A percentile compares a stretch with the other conserved stretches of the same genome.
Conservation (phyloP, 2,329 filamentous ascomycete genomes). For the Ceratocystis cubensis region DNA sequence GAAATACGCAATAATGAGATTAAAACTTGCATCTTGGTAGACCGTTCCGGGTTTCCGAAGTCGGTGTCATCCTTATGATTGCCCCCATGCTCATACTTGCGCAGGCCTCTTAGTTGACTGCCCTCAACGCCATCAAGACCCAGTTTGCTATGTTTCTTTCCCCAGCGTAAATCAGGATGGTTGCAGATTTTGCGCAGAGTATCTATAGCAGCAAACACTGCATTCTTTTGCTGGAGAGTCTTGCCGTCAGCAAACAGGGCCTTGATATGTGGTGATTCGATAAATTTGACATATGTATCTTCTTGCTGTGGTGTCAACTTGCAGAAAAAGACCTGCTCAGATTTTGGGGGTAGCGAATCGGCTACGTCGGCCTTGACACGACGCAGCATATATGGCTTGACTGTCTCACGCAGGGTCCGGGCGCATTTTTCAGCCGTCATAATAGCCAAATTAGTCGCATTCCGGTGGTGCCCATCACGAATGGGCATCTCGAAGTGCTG, state of each 20-base stretch:
- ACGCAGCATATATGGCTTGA: constrained; percentile 85
- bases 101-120: neutral
- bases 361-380: constrained; percentile 90
- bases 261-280: constrained; percentile 21
- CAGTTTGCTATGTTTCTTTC: constrained; percentile 14
- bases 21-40: constrained; percentile 92
- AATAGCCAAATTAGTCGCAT: constrained; percentile 85
- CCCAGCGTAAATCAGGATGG: constrained; percentile 68
- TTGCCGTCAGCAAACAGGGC: constrained; percentile 13
- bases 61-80: constrained; percentile 26
- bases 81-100: neutral
- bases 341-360: constrained; percentile 86
- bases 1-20: constrained; percentile 77
- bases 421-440: constrained; percentile 91
- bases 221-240: constrained; percentile 12
- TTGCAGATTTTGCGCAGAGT: constrained; percentile 94
- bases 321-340: constrained; percentile 90
- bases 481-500: constrained; percentile 91
- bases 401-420: constrained; percentile 83
- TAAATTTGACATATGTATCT: constrained; percentile 18
- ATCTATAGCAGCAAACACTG: constrained; percentile 66
- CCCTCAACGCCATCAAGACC: neutral
- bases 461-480: constrained; percentile 83
- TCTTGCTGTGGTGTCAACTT: constrained; percentile 54
- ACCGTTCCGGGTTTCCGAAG: constrained; percentile 67